Evolutionary conservation across 1,139 yeast species (phyloP), one percentile per base, ranked within the genome.

Genomic region (Suhomyces terraborum): DNA sequence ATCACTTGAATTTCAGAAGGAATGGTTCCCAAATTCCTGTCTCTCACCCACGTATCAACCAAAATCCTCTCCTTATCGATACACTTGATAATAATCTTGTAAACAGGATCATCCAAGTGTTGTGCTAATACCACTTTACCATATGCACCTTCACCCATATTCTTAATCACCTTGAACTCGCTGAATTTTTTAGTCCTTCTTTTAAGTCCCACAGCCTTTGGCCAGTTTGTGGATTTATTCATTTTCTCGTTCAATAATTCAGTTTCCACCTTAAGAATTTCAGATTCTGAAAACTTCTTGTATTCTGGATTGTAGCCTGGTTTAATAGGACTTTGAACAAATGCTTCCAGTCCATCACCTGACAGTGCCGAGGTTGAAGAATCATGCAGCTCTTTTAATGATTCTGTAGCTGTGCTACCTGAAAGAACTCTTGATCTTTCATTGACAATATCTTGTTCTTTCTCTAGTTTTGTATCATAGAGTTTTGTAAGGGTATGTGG

Each of bases 41-140:
- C 98, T 42, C 98, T 73, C 2, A 89, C 95, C 98, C 98, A 93
- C 0, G 98, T 88, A 61, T 93, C 98, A 7, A 93, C 97, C 55
- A 93, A 69, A 52, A 93, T 93, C 41, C 96, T 78, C 52, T 89
- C 96, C 57, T 93, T 93, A 56, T 88, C 87, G 35, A 93, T 93
- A 53, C 95, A 82, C 61, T 93, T 93, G 49, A 93, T 77, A 10
- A 91, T 89, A 27, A 89, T 82, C 46, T 75, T 78, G 56, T 87
- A 84, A 8, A 65, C 64, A 0, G 79, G 75, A 48, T 82, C 89
- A 18, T 74, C 71, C 35, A 76, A 78, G 55, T 85, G 87, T 56
- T 77, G 78, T 8, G 89, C 96, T 25, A 89, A 70, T 16, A 85
- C 82, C 17, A 93, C 98, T 56, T 88, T 87, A 12, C 98, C 98